Evolutionary conservation across 2,329 filamentous ascomycete species (phyloP), one percentile per base, ranked within the genome.

Genomic region (Mariannaea elegans): DNA sequence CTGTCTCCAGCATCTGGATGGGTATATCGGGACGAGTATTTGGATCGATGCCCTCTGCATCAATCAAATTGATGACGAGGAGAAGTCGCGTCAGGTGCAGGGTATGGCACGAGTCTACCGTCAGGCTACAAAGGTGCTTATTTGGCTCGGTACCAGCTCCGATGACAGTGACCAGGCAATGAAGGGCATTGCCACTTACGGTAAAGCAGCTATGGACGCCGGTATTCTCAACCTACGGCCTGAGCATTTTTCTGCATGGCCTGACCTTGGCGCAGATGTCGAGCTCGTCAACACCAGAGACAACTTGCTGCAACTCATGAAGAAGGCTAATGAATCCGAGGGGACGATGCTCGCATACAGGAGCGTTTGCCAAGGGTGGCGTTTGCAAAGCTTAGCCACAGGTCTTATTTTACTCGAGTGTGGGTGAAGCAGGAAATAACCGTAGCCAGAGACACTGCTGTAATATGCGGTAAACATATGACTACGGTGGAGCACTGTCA

Each of bases 371-470:
- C 56, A 1, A 32, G 56, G 18, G 14, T 59, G n/a, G 56, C 56
- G 12, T 46, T 59, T 13, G 56, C 56, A 27, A 24, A 31, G 5
- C 23, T 59, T 7, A 55, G 44, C 12, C 16, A 49, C 6, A 38
- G 56, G 18, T 10, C 45, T 1, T 59, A 59, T 24, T 55, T 59
- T n/a, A 46, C 45, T 7, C 56, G 56, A 2, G 56, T 59, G 12
- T 59, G 56, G 56, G 50, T 55, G 9, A 59, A 59, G 16, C 56
- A 59, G 16, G 56, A 59, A 45, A 53, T 59, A 13, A 59, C 56
- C 10, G 24, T 59, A 7, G 56, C 56, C 7, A 34, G 16, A 21
- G 39, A 55, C 8, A 38, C 56, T 2, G 16, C 36, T 8, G 32
- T 59, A 7, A 4, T 54, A 18, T 59, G 56, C n/a, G 56, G 56